Conservation (phyloP, 768 basidiomycete species). For the Hysterangium stoloniferum region DNA sequence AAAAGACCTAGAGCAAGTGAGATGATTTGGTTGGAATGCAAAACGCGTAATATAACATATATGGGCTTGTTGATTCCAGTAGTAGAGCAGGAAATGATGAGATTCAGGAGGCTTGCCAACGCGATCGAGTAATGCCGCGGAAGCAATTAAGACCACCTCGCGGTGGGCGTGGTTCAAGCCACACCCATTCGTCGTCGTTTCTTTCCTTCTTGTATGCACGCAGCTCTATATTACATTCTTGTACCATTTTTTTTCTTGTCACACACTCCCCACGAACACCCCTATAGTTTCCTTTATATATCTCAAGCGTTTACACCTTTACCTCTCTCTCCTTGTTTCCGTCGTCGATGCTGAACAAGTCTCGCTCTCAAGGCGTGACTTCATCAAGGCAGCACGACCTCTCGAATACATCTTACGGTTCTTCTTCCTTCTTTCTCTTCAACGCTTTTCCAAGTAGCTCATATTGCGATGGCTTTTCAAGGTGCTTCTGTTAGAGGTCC, state of each 20-base stretch:
- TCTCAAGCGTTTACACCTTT: neutral
- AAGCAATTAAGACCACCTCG: conserved; percentile 5
- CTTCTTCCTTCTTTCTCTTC: neutral
- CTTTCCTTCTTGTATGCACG: neutral
- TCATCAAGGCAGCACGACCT: conserved; percentile 1
- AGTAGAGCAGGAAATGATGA: too few relatives aligned
- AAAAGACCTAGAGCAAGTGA: too few relatives aligned
- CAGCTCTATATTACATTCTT: neutral
- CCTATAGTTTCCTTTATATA: conserved; percentile 8
- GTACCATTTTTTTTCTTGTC: neutral
- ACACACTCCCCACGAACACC: neutral
- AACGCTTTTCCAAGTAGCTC: conserved; percentile 1
- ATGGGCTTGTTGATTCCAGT: too few relatives aligned
- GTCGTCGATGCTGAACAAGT: conserved; percentile 4
- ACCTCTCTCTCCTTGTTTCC: neutral
- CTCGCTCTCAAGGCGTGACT: neutral
- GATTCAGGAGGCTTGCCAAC: too few relatives aligned
- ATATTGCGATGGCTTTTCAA: neutral
- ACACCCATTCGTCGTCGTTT: too few relatives aligned
- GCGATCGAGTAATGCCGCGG: too few relatives aligned
- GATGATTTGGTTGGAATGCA: too few relatives aligned
- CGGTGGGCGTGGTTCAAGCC: neutral
- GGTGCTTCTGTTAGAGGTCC: conserved; percentile 8
- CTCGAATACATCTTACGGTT: conserved; percentile 1
- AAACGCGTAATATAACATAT: too few relatives aligned